A percentile compares a stretch with the other conserved stretches of the same genome.
These are phyloP conservation scores for Aspergillus indologenus DNA, from an alignment of 495 filamentous ascomycete species.

Conservation along the genomic window DNA sequence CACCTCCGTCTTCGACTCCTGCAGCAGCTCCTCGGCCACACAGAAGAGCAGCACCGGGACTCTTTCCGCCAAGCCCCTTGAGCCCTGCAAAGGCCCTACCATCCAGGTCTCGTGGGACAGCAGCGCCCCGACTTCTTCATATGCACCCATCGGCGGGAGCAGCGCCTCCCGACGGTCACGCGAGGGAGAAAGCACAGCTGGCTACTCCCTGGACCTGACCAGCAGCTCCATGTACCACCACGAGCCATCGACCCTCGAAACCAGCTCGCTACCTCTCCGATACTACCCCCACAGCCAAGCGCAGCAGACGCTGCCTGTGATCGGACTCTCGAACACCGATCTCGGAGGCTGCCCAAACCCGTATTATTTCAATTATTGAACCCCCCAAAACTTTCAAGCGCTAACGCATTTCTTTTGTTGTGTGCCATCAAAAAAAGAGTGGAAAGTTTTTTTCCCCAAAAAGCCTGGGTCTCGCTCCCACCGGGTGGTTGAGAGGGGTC, in stretches of 20 bases:
- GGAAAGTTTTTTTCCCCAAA: too few relatives aligned
- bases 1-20: constrained; percentile 23
- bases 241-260: constrained; percentile 15
- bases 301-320: constrained; percentile 12
- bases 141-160: constrained; percentile 12
- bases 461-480: not conserved
- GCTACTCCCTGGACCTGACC: constrained; percentile 20
- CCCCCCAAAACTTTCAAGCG: too few relatives aligned
- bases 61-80: constrained; percentile 10
- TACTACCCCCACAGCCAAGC: constrained; percentile 21
- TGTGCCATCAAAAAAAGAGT: not conserved
- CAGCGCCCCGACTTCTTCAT: constrained; percentile 3
- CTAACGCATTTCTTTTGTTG: too few relatives aligned
- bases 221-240: constrained; percentile 16
- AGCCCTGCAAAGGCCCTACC: constrained; percentile 3
- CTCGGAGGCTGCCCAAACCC: constrained; percentile 26
- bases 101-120: constrained; percentile 8
- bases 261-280: constrained; percentile 21
- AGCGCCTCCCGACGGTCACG: constrained; percentile 20
- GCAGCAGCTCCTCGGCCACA: constrained; percentile 13
- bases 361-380: constrained; percentile 32
- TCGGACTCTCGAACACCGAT: constrained; percentile 14
- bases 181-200: constrained; percentile 14
- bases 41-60: constrained; percentile 15
- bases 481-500: not conserved